Conservation (phyloP, 2,329 filamentous ascomycete genomes). For the Sordariomycetes sp. region DNA sequence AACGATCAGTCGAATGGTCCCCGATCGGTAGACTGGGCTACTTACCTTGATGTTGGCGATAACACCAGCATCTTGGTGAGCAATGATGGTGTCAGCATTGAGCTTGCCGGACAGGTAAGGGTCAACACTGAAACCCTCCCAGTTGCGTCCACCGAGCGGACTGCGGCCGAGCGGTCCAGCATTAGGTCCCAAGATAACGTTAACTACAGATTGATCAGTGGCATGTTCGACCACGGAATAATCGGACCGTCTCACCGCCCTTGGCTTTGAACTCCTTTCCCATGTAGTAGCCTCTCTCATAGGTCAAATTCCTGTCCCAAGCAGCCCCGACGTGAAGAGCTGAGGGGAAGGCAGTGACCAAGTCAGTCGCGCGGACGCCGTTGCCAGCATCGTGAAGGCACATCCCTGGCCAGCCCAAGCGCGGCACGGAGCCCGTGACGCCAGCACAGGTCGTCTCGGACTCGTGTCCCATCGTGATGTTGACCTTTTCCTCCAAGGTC, state of each 20-base stretch:
- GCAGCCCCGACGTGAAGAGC: constrained; percentile 36
- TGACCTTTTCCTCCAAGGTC: constrained; percentile 57
- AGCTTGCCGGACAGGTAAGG: constrained; percentile 62
- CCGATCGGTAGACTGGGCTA: neutral
- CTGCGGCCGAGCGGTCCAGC: constrained; percentile 65
- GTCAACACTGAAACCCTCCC: constrained; percentile 67
- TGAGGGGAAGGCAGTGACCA: constrained; percentile 38
- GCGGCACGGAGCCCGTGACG: constrained; percentile 34
- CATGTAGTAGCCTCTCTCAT: constrained; percentile 41
- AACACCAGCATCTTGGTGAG: constrained; percentile 69
- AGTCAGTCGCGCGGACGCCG: constrained; percentile 35
- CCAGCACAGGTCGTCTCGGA: constrained; percentile 40
- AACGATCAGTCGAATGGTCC: constrained; percentile 26
- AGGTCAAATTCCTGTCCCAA: constrained; percentile 46
- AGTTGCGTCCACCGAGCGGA: constrained; percentile 62
- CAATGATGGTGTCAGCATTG: constrained; percentile 62
- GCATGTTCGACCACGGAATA: neutral
- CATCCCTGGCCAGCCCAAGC: constrained; percentile 34
- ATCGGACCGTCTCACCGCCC: constrained; percentile 35
- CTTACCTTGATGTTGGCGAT: constrained; percentile 62
- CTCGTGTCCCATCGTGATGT: constrained; percentile 42
- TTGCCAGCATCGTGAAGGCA: constrained; percentile 42
- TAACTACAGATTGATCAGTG: constrained; percentile 28
- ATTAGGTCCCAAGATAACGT: constrained; percentile 61
- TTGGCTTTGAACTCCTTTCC: constrained; percentile 47